Evolutionary conservation across 768 basidiomycete species (phyloP).

Genomic region (Leccinum rimulosum): DNA sequence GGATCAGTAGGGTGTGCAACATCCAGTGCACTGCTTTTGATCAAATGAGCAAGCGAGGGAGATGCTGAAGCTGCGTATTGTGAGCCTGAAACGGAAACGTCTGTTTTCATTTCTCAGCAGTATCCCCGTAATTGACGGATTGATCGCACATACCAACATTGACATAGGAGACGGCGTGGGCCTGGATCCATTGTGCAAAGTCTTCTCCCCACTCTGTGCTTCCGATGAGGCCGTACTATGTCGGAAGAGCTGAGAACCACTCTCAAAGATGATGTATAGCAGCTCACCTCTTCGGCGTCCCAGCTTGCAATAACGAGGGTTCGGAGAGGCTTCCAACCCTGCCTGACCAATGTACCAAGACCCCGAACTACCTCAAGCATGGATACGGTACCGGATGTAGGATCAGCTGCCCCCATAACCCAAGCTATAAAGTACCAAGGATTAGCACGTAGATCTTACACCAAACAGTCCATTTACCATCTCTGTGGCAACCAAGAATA

Average conservation of each 20-base stretch:
- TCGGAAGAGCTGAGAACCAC: neutral
- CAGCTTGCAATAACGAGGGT: conserved; percentile 74
- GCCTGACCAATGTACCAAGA: conserved; percentile 44
- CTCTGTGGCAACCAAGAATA: conserved; percentile 82
- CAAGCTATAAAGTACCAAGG: conserved; percentile 23
- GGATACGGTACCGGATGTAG: conserved; percentile 53
- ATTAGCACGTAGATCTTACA: neutral
- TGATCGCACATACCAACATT: conserved; percentile 55
- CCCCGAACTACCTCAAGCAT: conserved; percentile 55
- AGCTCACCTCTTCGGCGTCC: conserved; percentile 67
- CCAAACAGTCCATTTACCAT: conserved; percentile 48
- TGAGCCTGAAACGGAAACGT: conserved; percentile 54
- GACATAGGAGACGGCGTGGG: conserved; percentile 81
- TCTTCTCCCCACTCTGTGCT: conserved; percentile 95
- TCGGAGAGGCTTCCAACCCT: conserved; percentile 65
- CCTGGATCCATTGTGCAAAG: conserved; percentile 74
- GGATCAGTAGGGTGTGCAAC: conserved; percentile 55
- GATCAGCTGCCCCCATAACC: conserved; percentile 53
- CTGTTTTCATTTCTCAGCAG: conserved; percentile 28
- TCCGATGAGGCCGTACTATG: conserved; percentile 69
- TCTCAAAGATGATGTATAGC: neutral
- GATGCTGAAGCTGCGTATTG: conserved; percentile 50
- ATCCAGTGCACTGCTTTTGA: conserved; percentile 51
- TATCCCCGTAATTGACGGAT: neutral
- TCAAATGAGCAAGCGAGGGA: conserved; percentile 63